phyloP scores from a whole-genome alignment of 1,139 yeast genomes.

The Sugiyamaella grinbergsii region DNA sequence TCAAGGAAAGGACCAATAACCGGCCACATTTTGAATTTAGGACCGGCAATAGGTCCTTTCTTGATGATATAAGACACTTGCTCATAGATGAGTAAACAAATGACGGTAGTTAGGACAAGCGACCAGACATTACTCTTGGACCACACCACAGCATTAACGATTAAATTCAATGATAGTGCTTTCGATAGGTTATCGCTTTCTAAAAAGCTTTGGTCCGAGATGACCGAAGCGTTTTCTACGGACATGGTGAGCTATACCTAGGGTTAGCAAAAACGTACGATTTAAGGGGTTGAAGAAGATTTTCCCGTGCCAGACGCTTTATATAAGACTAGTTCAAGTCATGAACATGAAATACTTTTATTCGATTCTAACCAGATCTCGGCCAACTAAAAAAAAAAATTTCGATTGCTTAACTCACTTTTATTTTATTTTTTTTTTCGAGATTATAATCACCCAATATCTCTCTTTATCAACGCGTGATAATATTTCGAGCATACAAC shows the following conservation, averaged over 20 bases:
- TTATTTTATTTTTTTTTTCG: no score
- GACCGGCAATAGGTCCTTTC: constrained; percentile 92
- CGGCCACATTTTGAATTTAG: constrained; percentile 84
- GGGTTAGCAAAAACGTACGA: background rate
- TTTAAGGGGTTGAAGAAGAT: no score
- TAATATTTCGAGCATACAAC: no score
- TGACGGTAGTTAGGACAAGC: constrained; percentile 52
- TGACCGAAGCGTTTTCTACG: constrained; percentile 6
- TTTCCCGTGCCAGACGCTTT: no score
- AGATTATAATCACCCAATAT: no score
- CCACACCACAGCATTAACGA: constrained; percentile 19
- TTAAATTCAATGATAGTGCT: constrained; percentile 14
- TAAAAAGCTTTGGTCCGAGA: constrained; percentile 6
- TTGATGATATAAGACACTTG: constrained; percentile 74
- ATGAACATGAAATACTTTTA: no score
- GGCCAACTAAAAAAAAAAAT: no score
- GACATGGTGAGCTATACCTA: constrained; percentile 1
- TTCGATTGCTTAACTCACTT: no score
- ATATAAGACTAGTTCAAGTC: no score
- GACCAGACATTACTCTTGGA: constrained; percentile 45
- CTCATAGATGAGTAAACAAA: constrained; percentile 66
- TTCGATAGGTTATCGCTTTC: background rate
- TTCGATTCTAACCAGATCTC: no score
- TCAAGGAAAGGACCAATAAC: constrained; percentile 95
- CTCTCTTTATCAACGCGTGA: no score